Percentiles rank a stretch among this genome's conserved stretches.
Evolutionary conservation across 306 rosid genomes (phyloP).

Genomic region (Styphnolobium japonicum): DNA sequence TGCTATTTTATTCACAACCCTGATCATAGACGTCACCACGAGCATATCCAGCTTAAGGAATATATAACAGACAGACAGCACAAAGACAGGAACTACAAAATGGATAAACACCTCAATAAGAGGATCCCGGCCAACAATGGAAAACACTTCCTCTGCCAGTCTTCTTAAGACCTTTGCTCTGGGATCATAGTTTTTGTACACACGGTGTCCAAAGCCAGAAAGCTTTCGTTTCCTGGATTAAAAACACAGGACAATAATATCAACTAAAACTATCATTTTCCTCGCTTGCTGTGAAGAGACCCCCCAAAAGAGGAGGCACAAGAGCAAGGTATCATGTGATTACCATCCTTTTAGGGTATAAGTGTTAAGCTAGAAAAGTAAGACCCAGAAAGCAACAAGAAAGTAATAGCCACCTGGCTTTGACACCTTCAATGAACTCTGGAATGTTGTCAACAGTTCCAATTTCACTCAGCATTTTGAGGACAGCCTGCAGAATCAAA

Average conservation of each 20-base stretch:
- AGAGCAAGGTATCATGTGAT: not conserved
- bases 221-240: constrained; percentile 77
- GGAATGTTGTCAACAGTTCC: constrained; percentile 81
- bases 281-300: not conserved
- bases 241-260: not conserved
- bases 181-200: constrained; percentile 92
- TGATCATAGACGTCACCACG: not conserved
- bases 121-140: constrained; percentile 92
- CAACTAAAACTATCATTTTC: not conserved
- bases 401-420: constrained; percentile 65
- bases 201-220: constrained; percentile 96
- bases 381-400: not conserved
- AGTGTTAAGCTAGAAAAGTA: constrained; percentile 5
- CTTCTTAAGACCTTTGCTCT: constrained; percentile 79
- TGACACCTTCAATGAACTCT: constrained; percentile 92
- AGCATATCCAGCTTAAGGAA: not conserved
- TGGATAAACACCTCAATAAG: constrained; percentile 70
- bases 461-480: constrained; percentile 86
- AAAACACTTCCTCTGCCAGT: constrained; percentile 84
- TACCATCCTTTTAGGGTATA: not conserved
- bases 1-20: not conserved
- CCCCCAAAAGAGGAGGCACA: not conserved
- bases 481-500: constrained; percentile 70
- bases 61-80: not conserved
- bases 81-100: not conserved